Base-by-base conservation (phyloP, 768 basidiomycete species). In the Lactarius akahatsu region DNA sequence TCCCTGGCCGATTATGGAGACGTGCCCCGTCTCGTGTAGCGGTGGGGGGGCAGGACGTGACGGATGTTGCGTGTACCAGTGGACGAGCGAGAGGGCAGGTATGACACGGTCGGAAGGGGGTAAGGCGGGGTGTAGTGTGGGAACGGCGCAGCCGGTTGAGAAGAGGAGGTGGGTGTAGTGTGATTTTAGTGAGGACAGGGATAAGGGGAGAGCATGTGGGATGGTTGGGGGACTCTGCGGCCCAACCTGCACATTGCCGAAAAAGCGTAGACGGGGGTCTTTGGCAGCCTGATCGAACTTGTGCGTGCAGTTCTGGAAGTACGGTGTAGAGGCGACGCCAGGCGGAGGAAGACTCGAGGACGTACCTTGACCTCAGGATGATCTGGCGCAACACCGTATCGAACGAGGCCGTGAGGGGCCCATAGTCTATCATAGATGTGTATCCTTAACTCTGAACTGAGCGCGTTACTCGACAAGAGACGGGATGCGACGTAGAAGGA, bases 1-100 rank as follows among this genome's bases (percentile, higher is more conserved):
- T 13, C 96, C 96, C 69, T 94, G 92, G 0, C 96, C 96, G 47
- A 98, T 89, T 62, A 99, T 78, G 1, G 92, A 86, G 36, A 96
- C 86, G 70, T 96, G 90, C 2, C 80, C 74, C 4, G 85, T 77
- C 50, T 81, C 82, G 40, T 91, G 85, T 2, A 95, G 82, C 0
- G 87, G 80, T 1, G 89, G 88, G 0, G 89, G 80, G 0, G 82
- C 74, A 0, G 84, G 80, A 13, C 80, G 78, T 10, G 86, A 86
- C 2, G 96, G 96, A 75, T 98, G 88, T 16, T 98, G 88, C 16
- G 96, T 98, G 78, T 99, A 98, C 95, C 96, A 98, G 71, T 95
- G 91, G 1, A 99, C 96, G 54, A 99, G 77, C 0, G 85, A 86
- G 3, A 97, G 80, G 0, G 95, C 94, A 1, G 94, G 86, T 2